These are phyloP conservation scores for Oryza officinalis DNA, from an alignment of 176 grass and related monocot species.

Conservation along the genomic window DNA sequence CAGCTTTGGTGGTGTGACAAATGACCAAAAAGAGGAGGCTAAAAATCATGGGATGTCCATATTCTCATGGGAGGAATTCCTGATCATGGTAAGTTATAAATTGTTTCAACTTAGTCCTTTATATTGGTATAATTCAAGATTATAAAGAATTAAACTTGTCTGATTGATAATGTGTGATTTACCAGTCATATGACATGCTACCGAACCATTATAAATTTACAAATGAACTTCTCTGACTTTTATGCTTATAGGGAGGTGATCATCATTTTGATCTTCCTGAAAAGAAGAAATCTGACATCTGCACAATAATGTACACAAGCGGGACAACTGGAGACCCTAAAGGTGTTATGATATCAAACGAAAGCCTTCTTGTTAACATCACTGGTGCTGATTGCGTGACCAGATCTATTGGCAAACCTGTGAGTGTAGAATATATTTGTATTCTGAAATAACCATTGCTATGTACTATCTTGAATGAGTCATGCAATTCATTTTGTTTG, in stretches of 20 bases:
- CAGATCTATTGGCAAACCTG: slow-evolving; percentile 56
- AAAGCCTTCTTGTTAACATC: slow-evolving; percentile 63
- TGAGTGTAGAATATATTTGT: slow-evolving; percentile 29
- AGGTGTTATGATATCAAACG: slow-evolving; percentile 88
- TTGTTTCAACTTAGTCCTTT: slow-evolving; percentile 1
- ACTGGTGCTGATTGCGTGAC: slow-evolving; percentile 50
- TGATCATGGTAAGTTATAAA: slow-evolving; percentile 56
- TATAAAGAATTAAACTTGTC: neutral
- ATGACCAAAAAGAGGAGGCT: slow-evolving; percentile 70
- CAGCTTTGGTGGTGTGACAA: slow-evolving; percentile 87
- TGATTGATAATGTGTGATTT: neutral
- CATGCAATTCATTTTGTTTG: slow-evolving; percentile 20
- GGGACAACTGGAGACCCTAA: slow-evolving; percentile 97
- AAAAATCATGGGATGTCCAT: slow-evolving; percentile 64
- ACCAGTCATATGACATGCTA: neutral
- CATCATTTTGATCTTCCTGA: slow-evolving; percentile 72
- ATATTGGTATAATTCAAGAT: neutral
- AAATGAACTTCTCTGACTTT: neutral
- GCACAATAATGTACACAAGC: slow-evolving; percentile 94
- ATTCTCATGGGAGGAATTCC: slow-evolving; percentile 92
- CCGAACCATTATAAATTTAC: neutral
- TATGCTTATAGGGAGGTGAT: slow-evolving; percentile 53
- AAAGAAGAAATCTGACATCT: slow-evolving; percentile 81
- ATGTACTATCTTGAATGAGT: neutral
- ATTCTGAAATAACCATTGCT: neutral